These are phyloP conservation scores for Penicillium goetzii DNA, from an alignment of 495 filamentous ascomycete species.

Conservation along the genomic window DNA sequence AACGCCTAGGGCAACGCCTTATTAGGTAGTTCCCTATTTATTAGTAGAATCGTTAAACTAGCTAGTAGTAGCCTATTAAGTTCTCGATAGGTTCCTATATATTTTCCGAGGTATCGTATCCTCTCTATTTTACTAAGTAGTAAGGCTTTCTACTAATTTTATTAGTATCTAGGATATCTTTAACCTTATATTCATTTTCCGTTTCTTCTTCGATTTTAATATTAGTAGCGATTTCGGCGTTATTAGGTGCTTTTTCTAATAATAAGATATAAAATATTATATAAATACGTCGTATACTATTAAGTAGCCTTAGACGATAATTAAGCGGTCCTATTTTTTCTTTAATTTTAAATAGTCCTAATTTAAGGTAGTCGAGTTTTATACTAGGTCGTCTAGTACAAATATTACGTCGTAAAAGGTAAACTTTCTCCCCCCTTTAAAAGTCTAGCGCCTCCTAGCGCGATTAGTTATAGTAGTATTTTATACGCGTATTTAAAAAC, in stretches of 20 bases:
- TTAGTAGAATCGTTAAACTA: constrained; percentile 10
- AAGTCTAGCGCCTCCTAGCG: neutral
- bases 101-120: constrained; percentile 19
- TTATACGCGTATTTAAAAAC: constrained; percentile 5
- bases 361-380: constrained; percentile 15
- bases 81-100: constrained; percentile 19
- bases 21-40: neutral
- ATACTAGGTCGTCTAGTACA: constrained; percentile 8
- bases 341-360: too few species aligned
- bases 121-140: constrained; percentile 13
- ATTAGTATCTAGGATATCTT: constrained; percentile 2
- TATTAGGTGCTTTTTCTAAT: too few species aligned
- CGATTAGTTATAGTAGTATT: constrained; percentile 4
- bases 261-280: too few species aligned
- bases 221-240: constrained; percentile 11
- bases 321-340: too few species aligned
- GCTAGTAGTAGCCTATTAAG: constrained; percentile 8
- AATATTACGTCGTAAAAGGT: constrained; percentile 10
- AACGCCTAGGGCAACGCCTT: neutral
- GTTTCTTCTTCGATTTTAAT: constrained; percentile 15
- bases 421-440: constrained; percentile 11
- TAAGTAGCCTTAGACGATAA: too few species aligned
- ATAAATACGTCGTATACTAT: too few species aligned
- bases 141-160: constrained; percentile 1
- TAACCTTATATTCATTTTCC: constrained; percentile 17